Base-by-base conservation (phyloP, 305 asterid genomes). In the Fraxinus nigra region DNA sequence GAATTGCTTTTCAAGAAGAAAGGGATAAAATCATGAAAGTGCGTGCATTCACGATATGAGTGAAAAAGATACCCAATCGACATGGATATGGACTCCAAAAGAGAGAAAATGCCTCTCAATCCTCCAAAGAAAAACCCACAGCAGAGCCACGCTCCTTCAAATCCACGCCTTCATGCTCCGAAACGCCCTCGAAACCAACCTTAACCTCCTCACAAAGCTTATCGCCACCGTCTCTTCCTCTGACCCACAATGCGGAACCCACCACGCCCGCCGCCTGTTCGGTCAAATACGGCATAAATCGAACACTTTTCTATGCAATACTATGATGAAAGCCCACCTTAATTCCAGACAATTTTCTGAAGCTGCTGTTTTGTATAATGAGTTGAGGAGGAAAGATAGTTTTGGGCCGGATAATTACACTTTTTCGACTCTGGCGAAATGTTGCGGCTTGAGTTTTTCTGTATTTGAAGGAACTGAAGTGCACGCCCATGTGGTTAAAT, bases 291-390 rank as follows among this genome's bases (percentile, higher is more conserved):
- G 88, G 16, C 85, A 48, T 2, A 90, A 87, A 65, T 78, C 89
- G 6, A 95, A 95, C 26, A 81, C 89, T 43, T 93, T 90, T 76
- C 89, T 92, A 0, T 92, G 99, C 89, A 95, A 94, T 86, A 89
- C 97, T 48, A 92, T 95, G 97, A 89, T 95, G 79, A 95, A 92
- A 84, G 90, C 98, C 72, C 97, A 92, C 85, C 86, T 92, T 79
- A 46, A 77, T 56, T 80, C 90, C 26, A 82, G 89, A 38, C 93
- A 94, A 54, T 90, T 82, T 28, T 34, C 79, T 0, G 89, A 88
- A 65, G 89, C 93, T 32, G 51, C 87, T 6, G 16, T 32, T 69
- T 78, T 95, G 81, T 95, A 92, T 4, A 85, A 37, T 67, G 59
- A n/a, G 84, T 82, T 95, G 54, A 79, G 92, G 86, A 85, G 90